Percentiles rank a stretch among this genome's conserved stretches.
These are phyloP conservation scores for Phlebiopsis gigantea DNA, from an alignment of 768 basidiomycete species.

Conservation along the genomic window DNA sequence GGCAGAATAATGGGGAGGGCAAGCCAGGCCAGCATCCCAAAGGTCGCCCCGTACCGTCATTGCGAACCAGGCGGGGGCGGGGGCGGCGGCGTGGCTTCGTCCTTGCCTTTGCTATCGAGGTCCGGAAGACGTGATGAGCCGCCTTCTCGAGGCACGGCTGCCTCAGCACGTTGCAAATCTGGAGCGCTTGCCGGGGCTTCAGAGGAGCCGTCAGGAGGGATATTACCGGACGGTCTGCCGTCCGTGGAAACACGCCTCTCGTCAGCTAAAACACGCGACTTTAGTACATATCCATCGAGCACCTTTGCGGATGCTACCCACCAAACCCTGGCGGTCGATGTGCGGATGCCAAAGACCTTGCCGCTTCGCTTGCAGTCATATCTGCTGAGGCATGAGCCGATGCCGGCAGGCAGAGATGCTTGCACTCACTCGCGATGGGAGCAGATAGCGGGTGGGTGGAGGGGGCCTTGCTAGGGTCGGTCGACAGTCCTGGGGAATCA, in stretches of 20 bases:
- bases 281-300: not conserved
- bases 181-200: not conserved
- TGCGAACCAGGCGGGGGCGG: constrained; percentile 25
- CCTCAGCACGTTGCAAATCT: not conserved
- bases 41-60: constrained; percentile 48
- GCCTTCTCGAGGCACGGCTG: not conserved
- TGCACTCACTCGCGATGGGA: constrained; percentile 2
- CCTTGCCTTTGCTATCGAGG: not conserved
- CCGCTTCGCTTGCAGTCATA: constrained; percentile 13
- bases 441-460: not conserved
- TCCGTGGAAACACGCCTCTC: not conserved
- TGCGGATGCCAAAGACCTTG: constrained; percentile 4
- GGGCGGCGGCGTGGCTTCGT: not conserved
- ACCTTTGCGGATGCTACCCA: not conserved
- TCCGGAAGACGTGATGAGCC: not conserved
- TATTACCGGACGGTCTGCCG: not conserved
- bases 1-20: constrained; percentile 36
- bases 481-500: constrained; percentile 1
- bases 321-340: constrained; percentile 9
- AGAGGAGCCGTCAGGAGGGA: not conserved
- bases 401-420: not conserved
- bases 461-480: not conserved
- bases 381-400: constrained; percentile 3
- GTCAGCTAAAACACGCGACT: not conserved
- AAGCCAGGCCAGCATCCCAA: constrained; percentile 38